Conservation (phyloP, 371 early-diverging fungal genomes). For the Vairimorpha ceranae region DNA sequence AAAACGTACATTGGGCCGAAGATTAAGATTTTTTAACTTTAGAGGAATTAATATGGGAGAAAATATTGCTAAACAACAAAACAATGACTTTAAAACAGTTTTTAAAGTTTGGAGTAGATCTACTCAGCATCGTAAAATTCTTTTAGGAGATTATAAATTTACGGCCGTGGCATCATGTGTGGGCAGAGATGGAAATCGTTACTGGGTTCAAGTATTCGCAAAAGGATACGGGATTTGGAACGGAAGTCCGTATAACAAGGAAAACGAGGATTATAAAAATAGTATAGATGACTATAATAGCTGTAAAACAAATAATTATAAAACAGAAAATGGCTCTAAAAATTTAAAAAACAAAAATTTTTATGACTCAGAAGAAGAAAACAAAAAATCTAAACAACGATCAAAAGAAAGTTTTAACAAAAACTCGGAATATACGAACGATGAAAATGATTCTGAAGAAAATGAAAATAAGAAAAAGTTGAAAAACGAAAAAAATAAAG, state of each 20-base stretch:
- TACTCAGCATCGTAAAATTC: constrained; percentile 59
- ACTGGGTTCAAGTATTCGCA: constrained; percentile 62
- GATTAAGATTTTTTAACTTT: constrained; percentile 41
- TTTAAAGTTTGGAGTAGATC: constrained; percentile 57
- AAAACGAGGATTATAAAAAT: too few species aligned
- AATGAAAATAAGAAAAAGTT: not conserved
- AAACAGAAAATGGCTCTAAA: not conserved
- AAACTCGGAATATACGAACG: too few species aligned
- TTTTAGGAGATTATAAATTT: constrained; percentile 57
- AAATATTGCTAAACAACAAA: constrained; percentile 59
- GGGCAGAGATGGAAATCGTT: constrained; percentile 47
- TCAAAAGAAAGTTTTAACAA: too few species aligned
- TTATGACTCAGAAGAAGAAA: not conserved
- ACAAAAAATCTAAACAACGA: not conserved
- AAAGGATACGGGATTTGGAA: constrained; percentile 35
- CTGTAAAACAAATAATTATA: too few species aligned
- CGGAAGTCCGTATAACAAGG: not conserved
- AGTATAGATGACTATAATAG: not conserved
- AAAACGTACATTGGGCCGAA: constrained; percentile 5
- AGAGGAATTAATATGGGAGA: constrained; percentile 60
- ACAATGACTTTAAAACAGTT: constrained; percentile 55
- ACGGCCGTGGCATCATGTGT: constrained; percentile 58
- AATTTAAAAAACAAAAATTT: not conserved
- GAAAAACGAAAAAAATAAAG: not conserved
- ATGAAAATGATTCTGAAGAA: not conserved